A percentile compares a stretch with the other conserved stretches of the same genome.
phyloP scores from a whole-genome alignment of 352 stramenopile species.

The Globisporangium solare region DNA sequence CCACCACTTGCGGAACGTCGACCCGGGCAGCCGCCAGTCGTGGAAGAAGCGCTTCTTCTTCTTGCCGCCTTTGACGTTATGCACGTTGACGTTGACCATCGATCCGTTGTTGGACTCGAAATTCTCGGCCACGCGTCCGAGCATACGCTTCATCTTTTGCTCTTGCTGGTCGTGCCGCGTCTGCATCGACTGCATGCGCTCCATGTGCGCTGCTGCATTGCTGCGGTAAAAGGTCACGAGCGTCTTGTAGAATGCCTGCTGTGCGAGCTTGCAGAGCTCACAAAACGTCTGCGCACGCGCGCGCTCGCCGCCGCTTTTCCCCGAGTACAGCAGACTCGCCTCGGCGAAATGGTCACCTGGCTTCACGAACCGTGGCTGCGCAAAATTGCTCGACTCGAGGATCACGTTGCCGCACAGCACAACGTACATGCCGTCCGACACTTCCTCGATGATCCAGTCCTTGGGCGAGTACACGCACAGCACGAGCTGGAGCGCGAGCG shows the following conservation, averaged over 20 bases:
- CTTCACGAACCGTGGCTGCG: constrained; percentile 30
- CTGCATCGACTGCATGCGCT: constrained; percentile 53
- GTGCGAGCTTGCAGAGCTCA: constrained; percentile 66
- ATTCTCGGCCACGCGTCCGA: constrained; percentile 32
- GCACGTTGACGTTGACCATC: not conserved
- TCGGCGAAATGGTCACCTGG: constrained; percentile 56
- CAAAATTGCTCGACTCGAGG: constrained; percentile 24
- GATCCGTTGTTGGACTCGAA: constrained; percentile 10
- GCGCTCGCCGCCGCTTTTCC: constrained; percentile 33
- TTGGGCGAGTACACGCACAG: constrained; percentile 55
- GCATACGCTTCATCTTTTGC: constrained; percentile 77
- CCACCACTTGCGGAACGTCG: constrained; percentile 55
- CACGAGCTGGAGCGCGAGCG: constrained; percentile 43
- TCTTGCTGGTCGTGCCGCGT: constrained; percentile 56
- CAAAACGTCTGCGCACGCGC: constrained; percentile 64
- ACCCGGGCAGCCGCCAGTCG: constrained; percentile 51
- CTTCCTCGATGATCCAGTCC: constrained; percentile 71
- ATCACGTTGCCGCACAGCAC: constrained; percentile 49
- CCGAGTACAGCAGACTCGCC: constrained; percentile 35
- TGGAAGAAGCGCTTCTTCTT: constrained; percentile 12
- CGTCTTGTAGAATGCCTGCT: constrained; percentile 46
- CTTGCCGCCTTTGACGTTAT: not conserved
- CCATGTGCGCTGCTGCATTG: constrained; percentile 23
- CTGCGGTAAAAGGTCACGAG: constrained; percentile 51
- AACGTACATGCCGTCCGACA: constrained; percentile 64